Percentiles rank a stretch among this genome's conserved stretches.
Conservation (phyloP, 2,329 filamentous ascomycete genomes). For the Claviceps spartinae region DNA sequence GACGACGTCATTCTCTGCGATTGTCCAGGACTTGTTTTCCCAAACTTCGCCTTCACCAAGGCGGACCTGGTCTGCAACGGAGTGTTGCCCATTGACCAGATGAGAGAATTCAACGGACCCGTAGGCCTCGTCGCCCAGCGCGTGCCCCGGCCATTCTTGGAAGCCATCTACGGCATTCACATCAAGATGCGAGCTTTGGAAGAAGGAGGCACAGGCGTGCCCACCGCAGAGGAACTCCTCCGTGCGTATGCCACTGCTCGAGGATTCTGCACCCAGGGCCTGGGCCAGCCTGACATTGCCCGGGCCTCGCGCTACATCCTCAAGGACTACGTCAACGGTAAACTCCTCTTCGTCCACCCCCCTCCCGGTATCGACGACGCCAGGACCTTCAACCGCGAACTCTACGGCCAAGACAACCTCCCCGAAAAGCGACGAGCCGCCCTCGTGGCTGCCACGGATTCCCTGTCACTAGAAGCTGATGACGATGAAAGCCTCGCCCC, state of each 20-base stretch:
- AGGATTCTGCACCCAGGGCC: constrained; percentile 80
- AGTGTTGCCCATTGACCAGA: constrained; percentile 88
- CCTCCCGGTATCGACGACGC: constrained; percentile 63
- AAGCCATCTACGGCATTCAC: constrained; percentile 86
- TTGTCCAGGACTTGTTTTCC: constrained; percentile 96
- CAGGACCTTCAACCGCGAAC: constrained; percentile 70
- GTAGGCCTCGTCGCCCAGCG: constrained; percentile 69
- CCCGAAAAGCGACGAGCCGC: constrained; percentile 66
- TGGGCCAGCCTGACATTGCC: constrained; percentile 86
- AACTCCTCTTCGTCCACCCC: constrained; percentile 82
- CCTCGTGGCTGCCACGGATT: constrained; percentile 37
- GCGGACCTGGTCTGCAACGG: constrained; percentile 93
- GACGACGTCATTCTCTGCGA: constrained; percentile 86
- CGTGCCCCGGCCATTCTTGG: constrained; percentile 77
- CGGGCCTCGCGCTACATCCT: constrained; percentile 78
- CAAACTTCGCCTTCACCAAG: constrained; percentile 94
- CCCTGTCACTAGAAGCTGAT: constrained; percentile 24
- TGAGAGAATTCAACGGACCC: constrained; percentile 84
- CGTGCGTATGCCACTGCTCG: constrained; percentile 76
- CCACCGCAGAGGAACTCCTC: constrained; percentile 75
- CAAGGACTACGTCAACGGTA: constrained; percentile 96
- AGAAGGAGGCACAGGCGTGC: constrained; percentile 81
- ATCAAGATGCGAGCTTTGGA: constrained; percentile 70
- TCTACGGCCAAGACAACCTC: constrained; percentile 73
- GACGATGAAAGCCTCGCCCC: constrained; percentile 16